phyloP scores from a whole-genome alignment of 2,329 filamentous ascomycete species.

The Dothistroma septosporum region DNA sequence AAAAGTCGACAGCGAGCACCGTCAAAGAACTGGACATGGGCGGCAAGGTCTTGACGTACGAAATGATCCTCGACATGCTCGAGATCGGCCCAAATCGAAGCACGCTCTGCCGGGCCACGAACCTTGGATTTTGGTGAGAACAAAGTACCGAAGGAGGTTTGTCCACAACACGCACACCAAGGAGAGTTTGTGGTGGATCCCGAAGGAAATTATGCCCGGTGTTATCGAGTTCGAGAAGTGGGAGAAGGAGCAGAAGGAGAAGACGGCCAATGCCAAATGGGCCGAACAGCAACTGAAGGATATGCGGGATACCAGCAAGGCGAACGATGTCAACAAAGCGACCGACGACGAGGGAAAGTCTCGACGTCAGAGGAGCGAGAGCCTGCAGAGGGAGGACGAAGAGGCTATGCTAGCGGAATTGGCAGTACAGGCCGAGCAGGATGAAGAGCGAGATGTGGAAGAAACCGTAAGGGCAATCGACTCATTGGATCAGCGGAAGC shows the following conservation, averaged over 20 bases:
- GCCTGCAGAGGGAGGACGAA: constrained; percentile 35
- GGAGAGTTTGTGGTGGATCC: constrained; percentile 92
- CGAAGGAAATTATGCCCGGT: constrained; percentile 75
- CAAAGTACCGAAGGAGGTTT: constrained; percentile 82
- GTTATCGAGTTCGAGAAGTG: constrained; percentile 63
- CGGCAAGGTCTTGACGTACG: constrained; percentile 12
- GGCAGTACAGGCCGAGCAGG: constrained; percentile 29
- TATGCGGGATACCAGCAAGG: constrained; percentile 25
- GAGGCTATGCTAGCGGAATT: constrained; percentile 34
- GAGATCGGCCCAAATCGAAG: constrained; percentile 77
- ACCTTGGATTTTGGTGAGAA: constrained; percentile 90
- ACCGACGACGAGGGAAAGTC: constrained; percentile 17
- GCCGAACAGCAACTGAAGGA: constrained; percentile 31
- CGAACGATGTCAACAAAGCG: constrained; percentile 19
- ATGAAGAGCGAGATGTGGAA: constrained; percentile 56
- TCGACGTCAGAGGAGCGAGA: constrained; percentile 29
- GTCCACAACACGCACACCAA: constrained; percentile 84
- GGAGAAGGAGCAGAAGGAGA: constrained; percentile 64
- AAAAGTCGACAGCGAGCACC: background rate
- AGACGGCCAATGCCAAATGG: constrained; percentile 32
- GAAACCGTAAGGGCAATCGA: constrained; percentile 34
- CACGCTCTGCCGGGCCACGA: constrained; percentile 73
- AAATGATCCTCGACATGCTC: constrained; percentile 33
- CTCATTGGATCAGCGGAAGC: constrained; percentile 16
- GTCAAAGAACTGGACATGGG: background rate